Evolutionary conservation across 1,284 basidiomycete species (phyloP), one percentile per base, ranked within the genome.

Genomic region (Trichosporon sp.): DNA sequence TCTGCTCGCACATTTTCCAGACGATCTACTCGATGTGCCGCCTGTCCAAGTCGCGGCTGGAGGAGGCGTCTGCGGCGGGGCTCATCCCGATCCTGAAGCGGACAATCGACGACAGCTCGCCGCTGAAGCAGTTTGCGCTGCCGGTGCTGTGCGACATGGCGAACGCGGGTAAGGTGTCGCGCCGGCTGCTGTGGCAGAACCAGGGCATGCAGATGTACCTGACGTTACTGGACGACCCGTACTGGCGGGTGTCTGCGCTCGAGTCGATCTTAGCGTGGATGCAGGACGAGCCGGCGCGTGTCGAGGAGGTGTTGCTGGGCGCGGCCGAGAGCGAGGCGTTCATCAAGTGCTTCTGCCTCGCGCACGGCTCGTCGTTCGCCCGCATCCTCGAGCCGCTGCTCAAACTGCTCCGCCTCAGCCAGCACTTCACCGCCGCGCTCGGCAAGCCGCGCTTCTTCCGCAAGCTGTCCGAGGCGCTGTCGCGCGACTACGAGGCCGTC

Each of bases 71-170:
- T 0, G 91, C 95, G 76, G 93, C 93, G 2, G 96, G 95, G 13
- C 92, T 97, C 71, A 91, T 99, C 31, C 93, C 96, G 1, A 89
- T 92, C 73, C 87, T 99, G 47, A 92, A 94, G 80, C 88, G 89
- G 3, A 90, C 98, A 62, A 92, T 95, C 69, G 88, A 90, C 76
- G 91, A 89, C 12, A 91, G 89, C 70, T 96, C 94, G 18, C 95
- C 93, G 0, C 86, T 98, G 74, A 95, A 94, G 81, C 95, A 98
- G 78, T 98, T 98, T 77, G 96, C 96, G 0, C 85, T 99, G 63
- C 96, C 96, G 0, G 95, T 98, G 73, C 86, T 99, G 8, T 98
- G 96, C 82, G 96, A 98, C 79, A 87, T 98, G 58, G 92, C 93
- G 1, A 92, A 92, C 80, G 93, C 95, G 1, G 93, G 93, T 65